These are phyloP conservation scores for Lepidium aucheri DNA, from an alignment of 345 rosid genomes.

Conservation along the genomic window DNA sequence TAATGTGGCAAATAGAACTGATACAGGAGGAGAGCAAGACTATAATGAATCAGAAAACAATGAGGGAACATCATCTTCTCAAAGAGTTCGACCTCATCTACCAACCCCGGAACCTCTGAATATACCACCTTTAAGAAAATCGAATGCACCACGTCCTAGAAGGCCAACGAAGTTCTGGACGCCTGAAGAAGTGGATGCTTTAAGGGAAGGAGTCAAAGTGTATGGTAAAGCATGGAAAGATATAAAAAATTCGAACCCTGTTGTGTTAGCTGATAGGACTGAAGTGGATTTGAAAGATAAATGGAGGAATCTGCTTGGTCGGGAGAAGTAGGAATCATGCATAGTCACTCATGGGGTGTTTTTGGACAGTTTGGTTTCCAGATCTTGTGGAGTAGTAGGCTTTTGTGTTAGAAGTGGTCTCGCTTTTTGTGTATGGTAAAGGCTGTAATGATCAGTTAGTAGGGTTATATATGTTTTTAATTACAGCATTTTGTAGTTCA, in stretches of 20 bases:
- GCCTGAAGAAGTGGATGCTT: not conserved
- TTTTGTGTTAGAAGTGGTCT: not conserved
- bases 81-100: not conserved
- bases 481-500: too few species aligned
- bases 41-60: not conserved
- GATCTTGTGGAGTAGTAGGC: not conserved
- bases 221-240: not conserved
- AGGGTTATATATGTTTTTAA: not conserved
- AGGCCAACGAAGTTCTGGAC: not conserved
- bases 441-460: not conserved
- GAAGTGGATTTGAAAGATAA: conserved; percentile 13
- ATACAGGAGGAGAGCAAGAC: not conserved
- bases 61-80: not conserved
- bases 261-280: not conserved
- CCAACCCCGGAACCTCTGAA: not conserved
- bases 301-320: not conserved
- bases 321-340: not conserved
- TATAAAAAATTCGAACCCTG: not conserved
- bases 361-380: not conserved
- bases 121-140: not conserved
- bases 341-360: not conserved
- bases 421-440: not conserved
- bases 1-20: not conserved
- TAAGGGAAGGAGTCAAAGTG: conserved; percentile 6
- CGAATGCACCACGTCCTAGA: not conserved